These are phyloP conservation scores for Colletotrichum cereale DNA, from an alignment of 2,329 filamentous ascomycete genomes.

Conservation along the genomic window DNA sequence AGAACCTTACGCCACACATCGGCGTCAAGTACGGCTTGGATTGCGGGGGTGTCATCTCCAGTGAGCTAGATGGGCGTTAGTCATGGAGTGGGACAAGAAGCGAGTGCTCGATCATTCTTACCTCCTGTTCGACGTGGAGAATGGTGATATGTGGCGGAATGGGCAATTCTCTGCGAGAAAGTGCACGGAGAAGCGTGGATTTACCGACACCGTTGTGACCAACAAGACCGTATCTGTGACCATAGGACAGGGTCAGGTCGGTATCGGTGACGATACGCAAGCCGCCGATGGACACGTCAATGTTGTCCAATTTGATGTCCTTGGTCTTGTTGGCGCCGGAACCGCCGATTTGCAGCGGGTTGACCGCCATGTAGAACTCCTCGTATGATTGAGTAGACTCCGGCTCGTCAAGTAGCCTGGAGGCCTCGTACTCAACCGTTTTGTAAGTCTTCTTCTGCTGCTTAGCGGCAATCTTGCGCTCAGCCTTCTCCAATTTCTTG, in stretches of 20 bases:
- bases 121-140: slow-evolving; percentile 98
- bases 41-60: slow-evolving; percentile 92
- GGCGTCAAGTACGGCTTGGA: slow-evolving; percentile 96
- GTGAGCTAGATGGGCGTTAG: slow-evolving; percentile 71
- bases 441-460: slow-evolving; percentile 99
- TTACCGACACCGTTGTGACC: slow-evolving; percentile 99
- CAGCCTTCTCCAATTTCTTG: slow-evolving; percentile 99
- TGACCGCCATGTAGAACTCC: slow-evolving; percentile 99
- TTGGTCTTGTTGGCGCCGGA: slow-evolving; percentile 88
- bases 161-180: slow-evolving; percentile 92
- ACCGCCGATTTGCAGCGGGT: slow-evolving; percentile 88
- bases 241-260: slow-evolving; percentile 89
- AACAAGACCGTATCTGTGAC: slow-evolving; percentile 94
- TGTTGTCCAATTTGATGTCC: slow-evolving; percentile 97
- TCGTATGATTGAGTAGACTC: slow-evolving; percentile 93
- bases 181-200: slow-evolving; percentile 91
- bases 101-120: slow-evolving; percentile 52
- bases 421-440: slow-evolving; percentile 97
- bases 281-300: slow-evolving; percentile 93
- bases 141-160: slow-evolving; percentile 99
- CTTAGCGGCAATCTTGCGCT: slow-evolving; percentile 97
- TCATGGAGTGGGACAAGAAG: slow-evolving; percentile 33
- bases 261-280: slow-evolving; percentile 92
- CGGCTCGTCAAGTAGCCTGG: slow-evolving; percentile 84
- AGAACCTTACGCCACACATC: slow-evolving; percentile 99